phyloP scores from a whole-genome alignment of 2,329 filamentous ascomycete species.

The Penicillium sp. region DNA sequence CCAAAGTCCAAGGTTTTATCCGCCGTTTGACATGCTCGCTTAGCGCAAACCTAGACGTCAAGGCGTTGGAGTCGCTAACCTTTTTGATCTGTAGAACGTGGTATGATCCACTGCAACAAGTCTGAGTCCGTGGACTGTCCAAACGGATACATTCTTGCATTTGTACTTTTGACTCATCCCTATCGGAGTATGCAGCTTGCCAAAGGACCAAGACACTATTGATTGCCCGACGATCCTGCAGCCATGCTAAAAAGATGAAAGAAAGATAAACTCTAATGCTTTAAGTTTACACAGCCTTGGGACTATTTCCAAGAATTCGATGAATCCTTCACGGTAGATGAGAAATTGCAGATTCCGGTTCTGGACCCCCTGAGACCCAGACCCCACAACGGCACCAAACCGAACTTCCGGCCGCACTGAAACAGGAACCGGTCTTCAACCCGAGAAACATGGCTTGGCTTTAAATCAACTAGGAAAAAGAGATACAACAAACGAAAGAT shows the following conservation, averaged over 20 bases:
- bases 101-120: neutral
- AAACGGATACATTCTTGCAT: neutral
- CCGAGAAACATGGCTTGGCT: no score
- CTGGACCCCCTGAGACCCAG: no score
- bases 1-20: slow-evolving; percentile 5
- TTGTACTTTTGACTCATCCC: neutral
- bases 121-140: neutral
- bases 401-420: no score
- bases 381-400: no score
- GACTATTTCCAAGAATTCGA: no score
- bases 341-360: no score
- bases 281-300: no score
- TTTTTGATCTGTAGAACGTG: slow-evolving; percentile 4
- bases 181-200: neutral
- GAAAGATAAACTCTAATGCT: neutral
- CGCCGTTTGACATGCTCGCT: slow-evolving; percentile 14
- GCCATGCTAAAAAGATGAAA: neutral
- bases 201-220: neutral
- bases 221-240: neutral
- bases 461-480: no score
- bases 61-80: neutral
- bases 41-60: neutral
- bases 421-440: no score
- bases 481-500: no score
- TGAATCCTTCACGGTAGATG: no score